A percentile compares a stretch with the other conserved stretches of the same genome.
These are phyloP conservation scores for Plenodomus tracheiphilus DNA, from an alignment of 2,329 filamentous ascomycete species.

Conservation along the genomic window DNA sequence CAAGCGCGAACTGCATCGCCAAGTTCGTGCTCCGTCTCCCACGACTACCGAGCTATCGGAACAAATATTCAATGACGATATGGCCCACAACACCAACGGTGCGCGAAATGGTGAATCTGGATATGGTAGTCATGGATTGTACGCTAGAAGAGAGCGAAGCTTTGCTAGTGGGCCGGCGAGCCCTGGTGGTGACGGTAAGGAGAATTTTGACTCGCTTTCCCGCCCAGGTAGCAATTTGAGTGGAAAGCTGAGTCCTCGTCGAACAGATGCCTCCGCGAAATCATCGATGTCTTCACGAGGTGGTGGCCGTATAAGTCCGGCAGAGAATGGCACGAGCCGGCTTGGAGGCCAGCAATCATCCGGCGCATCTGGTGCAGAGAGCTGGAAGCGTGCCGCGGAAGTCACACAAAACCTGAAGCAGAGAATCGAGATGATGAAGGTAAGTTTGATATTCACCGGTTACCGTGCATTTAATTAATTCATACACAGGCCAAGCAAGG, in stretches of 20 bases:
- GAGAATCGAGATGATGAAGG: slow-evolving; percentile 98
- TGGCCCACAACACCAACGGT: slow-evolving; percentile 56
- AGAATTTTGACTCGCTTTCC: slow-evolving; percentile 48
- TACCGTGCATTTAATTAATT: slow-evolving; percentile 12
- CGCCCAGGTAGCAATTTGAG: slow-evolving; percentile 40
- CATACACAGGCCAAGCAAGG: slow-evolving; percentile 43
- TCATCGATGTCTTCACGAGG: slow-evolving; percentile 40
- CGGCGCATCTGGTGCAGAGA: slow-evolving; percentile 63
- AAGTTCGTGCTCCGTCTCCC: slow-evolving; percentile 58
- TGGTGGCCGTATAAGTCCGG: slow-evolving; percentile 39
- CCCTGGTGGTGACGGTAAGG: slow-evolving; percentile 51
- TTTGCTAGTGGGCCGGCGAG: slow-evolving; percentile 35
- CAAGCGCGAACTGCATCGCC: slow-evolving; percentile 75
- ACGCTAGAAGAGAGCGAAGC: slow-evolving; percentile 32
- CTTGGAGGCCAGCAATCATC: slow-evolving; percentile 36
- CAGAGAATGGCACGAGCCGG: slow-evolving; percentile 24
- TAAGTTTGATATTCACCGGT: slow-evolving; percentile 35
- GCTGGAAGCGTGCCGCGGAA: slow-evolving; percentile 95
- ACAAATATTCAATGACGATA: slow-evolving; percentile 62
- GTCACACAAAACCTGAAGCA: slow-evolving; percentile 97
- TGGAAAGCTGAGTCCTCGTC: slow-evolving; percentile 45
- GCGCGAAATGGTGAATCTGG: slow-evolving; percentile 40
- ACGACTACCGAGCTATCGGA: slow-evolving; percentile 52
- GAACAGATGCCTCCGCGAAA: slow-evolving; percentile 37
- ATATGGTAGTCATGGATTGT: slow-evolving; percentile 47